Evolutionary conservation across 768 basidiomycete species (phyloP).

Genomic region (Leccinellum albellum): DNA sequence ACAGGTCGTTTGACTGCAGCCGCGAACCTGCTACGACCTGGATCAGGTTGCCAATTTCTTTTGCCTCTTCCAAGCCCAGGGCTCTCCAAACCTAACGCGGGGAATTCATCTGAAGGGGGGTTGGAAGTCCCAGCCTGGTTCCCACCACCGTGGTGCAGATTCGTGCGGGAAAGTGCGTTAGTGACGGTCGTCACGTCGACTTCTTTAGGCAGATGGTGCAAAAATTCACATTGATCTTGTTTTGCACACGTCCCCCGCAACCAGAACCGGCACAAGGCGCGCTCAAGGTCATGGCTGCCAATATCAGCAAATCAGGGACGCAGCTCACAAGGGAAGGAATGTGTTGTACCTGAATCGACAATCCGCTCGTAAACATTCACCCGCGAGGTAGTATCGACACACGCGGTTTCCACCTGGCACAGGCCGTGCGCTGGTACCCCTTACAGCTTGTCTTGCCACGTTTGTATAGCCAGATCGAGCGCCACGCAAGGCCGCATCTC

Average conservation of each 20-base stretch:
- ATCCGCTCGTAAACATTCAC: conserved; percentile 93
- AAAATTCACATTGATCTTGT: conserved; percentile 92
- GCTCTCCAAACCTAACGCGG: conserved; percentile 53
- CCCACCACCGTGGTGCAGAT: conserved; percentile 43
- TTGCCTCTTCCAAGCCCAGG: conserved; percentile 37
- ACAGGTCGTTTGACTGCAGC: conserved; percentile 77
- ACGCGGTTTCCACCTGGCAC: conserved; percentile 62
- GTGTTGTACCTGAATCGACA: conserved; percentile 88
- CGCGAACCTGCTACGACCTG: conserved; percentile 84
- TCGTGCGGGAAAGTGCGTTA: conserved; percentile 63
- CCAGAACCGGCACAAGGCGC: conserved; percentile 96
- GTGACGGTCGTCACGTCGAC: conserved; percentile 73
- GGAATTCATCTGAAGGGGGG: conserved; percentile 60
- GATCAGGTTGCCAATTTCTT: conserved; percentile 59
- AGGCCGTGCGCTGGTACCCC: conserved; percentile 31
- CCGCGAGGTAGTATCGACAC: conserved; percentile 94
- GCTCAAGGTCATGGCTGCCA: conserved; percentile 86
- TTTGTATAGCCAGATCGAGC: conserved; percentile 38
- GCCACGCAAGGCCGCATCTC: conserved; percentile 46
- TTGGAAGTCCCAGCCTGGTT: conserved; percentile 35
- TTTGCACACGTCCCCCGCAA: conserved; percentile 96
- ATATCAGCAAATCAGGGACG: conserved; percentile 12
- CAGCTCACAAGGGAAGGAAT: background rate
- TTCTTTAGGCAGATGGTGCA: conserved; percentile 87
- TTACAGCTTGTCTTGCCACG: conserved; percentile 17